Evolutionary conservation across 192 early-diverging fungal genomes (phyloP), one percentile per base, ranked within the genome.

Genomic region (Chytriomyces confervae): DNA sequence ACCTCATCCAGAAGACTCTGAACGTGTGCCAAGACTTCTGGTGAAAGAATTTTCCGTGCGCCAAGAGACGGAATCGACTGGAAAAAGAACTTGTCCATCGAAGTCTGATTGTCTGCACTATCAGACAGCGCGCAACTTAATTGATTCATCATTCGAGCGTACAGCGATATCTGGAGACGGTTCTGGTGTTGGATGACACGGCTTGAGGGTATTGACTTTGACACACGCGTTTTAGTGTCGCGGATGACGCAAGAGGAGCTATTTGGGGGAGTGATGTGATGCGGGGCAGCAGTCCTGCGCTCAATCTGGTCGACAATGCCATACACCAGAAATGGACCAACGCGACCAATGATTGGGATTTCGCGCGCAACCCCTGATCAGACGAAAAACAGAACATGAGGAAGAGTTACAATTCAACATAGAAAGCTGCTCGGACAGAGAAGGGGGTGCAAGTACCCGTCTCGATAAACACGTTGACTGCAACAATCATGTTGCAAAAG

Each of bases 221-320:
- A 9, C 7, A 23, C 27, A 67, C 66, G 66, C 45, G 66, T 67
- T 67, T 67, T 67, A 3, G 66, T 67, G 45, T 67, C 66, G 16
- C 13, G 16, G n/a, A 67, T 13, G 48, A 67, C 13, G 66, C 48
- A 67, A 46, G 66, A 9, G 45, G 62, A 27, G 11, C 36, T 2
- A 11, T 1, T 36, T 64, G 13, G 2, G 13, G 62, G 9, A 3
- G 13, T 64, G 11, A 3, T 13, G 8, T 36, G 36, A 36, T 36
- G 27, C 48, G 66, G 66, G 23, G 48, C 48, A 9, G n/a, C 5
- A 13, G 8, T n/a, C 7, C 44, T 9, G 66, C 69, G 69, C n/a
- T 70, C 50, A 57, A 70, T 53, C 27, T 70, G 69, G 50, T 70
- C 69, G 53, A 70, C 29, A 50, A 70, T n/a, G 0, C 69, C 69